These are phyloP conservation scores for Globisporangium sylvaticum DNA, from an alignment of 352 stramenopile genomes.

Conservation along the genomic window DNA sequence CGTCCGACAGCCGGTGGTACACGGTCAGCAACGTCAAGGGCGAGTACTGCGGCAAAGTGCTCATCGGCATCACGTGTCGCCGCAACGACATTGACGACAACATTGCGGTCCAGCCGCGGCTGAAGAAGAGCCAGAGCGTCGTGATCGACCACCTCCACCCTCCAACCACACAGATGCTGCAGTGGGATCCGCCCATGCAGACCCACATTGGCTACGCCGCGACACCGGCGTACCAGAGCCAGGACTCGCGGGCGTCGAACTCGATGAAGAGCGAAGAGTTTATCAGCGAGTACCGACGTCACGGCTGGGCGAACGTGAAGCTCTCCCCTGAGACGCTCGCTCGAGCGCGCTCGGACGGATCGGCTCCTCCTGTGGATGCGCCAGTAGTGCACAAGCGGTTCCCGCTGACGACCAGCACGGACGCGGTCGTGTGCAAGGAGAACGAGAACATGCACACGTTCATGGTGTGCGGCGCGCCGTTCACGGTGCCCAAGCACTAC, in stretches of 20 bases:
- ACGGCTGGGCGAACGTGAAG: conserved; percentile 81
- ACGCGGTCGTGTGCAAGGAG: conserved; percentile 79
- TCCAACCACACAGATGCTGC: conserved; percentile 68
- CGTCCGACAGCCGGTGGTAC: conserved; percentile 77
- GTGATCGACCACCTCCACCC: conserved; percentile 70
- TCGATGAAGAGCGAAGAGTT: conserved; percentile 40
- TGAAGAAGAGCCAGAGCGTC: conserved; percentile 77
- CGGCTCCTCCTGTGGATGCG: conserved; percentile 32
- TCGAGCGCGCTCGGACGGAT: conserved; percentile 55
- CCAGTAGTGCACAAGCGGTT: conserved; percentile 41
- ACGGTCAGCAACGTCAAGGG: conserved; percentile 82
- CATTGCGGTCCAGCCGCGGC: conserved; percentile 36
- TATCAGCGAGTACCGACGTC: conserved; percentile 41
- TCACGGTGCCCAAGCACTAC: conserved; percentile 84
- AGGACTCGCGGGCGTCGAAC: conserved; percentile 12
- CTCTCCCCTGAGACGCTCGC: conserved; percentile 54
- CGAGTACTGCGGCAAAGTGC: conserved; percentile 84
- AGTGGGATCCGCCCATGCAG: conserved; percentile 44
- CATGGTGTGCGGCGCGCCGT: conserved; percentile 86
- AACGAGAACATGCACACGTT: conserved; percentile 88
- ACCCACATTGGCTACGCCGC: conserved; percentile 27
- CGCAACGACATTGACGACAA: conserved; percentile 26
- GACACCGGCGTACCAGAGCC: conserved; percentile 25
- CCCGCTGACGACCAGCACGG: conserved; percentile 23
- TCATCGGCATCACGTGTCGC: conserved; percentile 74